Evolutionary conservation across 2,329 filamentous ascomycete species (phyloP).

Genomic region (Epichloe amarillans): DNA sequence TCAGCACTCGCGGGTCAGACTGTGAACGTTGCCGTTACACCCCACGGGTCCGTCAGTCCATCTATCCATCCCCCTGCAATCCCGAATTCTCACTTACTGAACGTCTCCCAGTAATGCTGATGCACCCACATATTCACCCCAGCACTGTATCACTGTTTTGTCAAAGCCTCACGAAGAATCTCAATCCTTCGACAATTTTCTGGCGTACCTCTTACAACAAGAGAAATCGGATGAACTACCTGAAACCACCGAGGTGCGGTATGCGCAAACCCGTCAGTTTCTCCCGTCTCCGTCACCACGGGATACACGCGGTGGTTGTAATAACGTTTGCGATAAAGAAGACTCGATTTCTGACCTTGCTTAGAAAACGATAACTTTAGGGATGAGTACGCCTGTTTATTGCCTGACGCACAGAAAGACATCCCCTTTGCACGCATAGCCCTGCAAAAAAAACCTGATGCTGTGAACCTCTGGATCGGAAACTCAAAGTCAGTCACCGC

Average conservation of each 20-base stretch:
- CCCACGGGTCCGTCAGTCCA: conserved; percentile 37
- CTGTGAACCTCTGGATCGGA: conserved; percentile 74
- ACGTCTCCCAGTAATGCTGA: conserved; percentile 22
- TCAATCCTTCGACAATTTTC: conserved; percentile 47
- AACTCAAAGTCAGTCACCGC: conserved; percentile 57
- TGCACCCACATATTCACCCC: conserved; percentile 17
- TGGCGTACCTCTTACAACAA: conserved; percentile 47
- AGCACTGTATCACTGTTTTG: conserved; percentile 32
- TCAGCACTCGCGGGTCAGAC: conserved; percentile 36
- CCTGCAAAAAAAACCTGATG: conserved; percentile 52
- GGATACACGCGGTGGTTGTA: neutral
- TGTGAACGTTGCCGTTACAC: conserved; percentile 71
- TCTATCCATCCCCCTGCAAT: neutral
- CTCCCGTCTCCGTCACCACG: neutral
- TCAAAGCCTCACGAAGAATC: conserved; percentile 60
- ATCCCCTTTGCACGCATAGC: conserved; percentile 65
- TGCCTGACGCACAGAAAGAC: conserved; percentile 45
- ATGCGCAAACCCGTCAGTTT: conserved; percentile 58
- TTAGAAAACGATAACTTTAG: conserved; percentile 70
- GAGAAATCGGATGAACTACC: conserved; percentile 28
- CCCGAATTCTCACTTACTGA: neutral
- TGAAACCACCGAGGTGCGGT: conserved; percentile 39
- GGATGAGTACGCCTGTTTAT: conserved; percentile 54
- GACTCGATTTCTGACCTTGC: neutral
- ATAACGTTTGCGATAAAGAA: neutral